Evolutionary conservation across 306 rosid genomes (phyloP).

Genomic region (Cucurbita pepo): DNA sequence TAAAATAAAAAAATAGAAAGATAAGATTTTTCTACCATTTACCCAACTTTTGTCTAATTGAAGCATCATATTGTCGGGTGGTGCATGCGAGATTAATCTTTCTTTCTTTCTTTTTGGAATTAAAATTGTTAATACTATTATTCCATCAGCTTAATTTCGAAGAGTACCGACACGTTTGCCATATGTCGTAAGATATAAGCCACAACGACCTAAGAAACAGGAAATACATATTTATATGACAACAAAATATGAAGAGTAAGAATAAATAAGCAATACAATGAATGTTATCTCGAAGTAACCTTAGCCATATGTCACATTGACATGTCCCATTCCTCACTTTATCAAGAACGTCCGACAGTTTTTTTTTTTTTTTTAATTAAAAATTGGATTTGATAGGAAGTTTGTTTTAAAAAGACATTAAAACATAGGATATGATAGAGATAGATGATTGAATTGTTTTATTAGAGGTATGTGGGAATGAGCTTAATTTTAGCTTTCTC

Average conservation of each 20-base stretch:
- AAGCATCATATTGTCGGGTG: background rate
- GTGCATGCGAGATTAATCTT: conserved; percentile 2
- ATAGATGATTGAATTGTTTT: background rate
- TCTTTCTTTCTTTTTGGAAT: background rate
- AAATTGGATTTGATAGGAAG: background rate
- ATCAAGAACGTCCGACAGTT: background rate
- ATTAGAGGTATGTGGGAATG: background rate
- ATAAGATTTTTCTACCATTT: background rate
- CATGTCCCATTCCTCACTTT: background rate
- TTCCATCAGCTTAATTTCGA: background rate
- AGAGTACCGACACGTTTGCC: background rate
- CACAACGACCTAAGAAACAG: background rate
- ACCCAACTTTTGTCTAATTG: background rate
- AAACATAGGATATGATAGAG: background rate
- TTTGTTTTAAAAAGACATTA: background rate
- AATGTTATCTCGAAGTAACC: no score
- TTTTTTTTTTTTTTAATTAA: background rate
- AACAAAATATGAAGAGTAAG: background rate
- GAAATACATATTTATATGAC: background rate
- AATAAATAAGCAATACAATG: background rate
- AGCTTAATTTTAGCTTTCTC: background rate
- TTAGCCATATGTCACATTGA: background rate
- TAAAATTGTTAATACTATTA: background rate
- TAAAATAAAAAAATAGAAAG: background rate
- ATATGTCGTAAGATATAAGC: background rate